Conservation (phyloP, 331 rosid genomes). For the Pyrus hybrid region DNA sequence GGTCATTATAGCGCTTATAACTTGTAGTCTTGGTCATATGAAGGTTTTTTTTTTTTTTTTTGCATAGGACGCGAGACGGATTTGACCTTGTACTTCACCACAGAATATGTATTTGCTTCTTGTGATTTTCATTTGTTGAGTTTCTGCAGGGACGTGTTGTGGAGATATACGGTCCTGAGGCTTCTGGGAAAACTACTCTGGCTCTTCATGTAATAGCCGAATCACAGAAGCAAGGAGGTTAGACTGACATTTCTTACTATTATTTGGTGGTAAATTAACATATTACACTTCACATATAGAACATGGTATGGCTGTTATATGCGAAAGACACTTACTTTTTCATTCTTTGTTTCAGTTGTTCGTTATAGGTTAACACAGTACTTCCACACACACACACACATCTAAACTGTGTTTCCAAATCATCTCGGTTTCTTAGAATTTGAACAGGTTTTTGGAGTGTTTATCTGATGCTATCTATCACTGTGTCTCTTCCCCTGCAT, state of each 20-base stretch:
- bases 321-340: background rate
- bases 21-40: background rate
- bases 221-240: conserved; percentile 89
- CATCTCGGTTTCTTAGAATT: background rate
- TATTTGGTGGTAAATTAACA: background rate
- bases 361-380: background rate
- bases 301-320: background rate
- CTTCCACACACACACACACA: background rate
- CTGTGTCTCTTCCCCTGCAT: background rate
- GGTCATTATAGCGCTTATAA: background rate
- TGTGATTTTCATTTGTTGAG: conserved; percentile 12
- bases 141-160: conserved; percentile 72
- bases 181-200: conserved; percentile 89
- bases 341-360: background rate
- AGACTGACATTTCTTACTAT: background rate
- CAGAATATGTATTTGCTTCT: conserved; percentile 4
- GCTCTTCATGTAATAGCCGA: conserved; percentile 82
- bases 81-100: background rate
- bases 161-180: conserved; percentile 92
- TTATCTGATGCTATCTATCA: background rate
- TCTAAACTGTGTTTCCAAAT: background rate
- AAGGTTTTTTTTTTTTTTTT: background rate
- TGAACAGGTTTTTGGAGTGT: background rate
- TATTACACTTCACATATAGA: background rate
- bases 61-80: background rate